Evolutionary conservation across 305 asterid species (phyloP), one percentile per base, ranked within the genome.

Genomic region (Euphrasia arctica): DNA sequence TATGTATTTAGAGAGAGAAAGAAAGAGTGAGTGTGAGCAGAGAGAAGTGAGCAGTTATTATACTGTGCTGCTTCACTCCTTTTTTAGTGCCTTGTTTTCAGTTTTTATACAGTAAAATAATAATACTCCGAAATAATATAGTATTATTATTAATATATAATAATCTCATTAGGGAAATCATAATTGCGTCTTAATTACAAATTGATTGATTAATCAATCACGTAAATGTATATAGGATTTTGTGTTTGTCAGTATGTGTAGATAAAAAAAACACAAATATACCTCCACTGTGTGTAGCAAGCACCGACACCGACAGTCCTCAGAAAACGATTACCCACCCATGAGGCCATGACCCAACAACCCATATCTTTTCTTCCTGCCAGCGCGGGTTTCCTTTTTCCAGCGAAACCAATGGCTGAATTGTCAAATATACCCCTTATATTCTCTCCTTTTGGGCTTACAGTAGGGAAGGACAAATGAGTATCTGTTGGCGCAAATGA

Each of bases 251-350:
- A 31, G 34, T 31, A 61, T 32, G 42, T 73, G 52, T 52, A 51
- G 54, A 42, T 65, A n/a, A 64, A 41, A 32, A 2, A 45, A 14
- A 67, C 82, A 67, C 75, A 69, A 60, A 66, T 9, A n/a, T 4
- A 54, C 74, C 34, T 62, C 58, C 56, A 43, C 25, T 63, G 68
- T 18, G 79, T 75, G 71, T 75, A 63, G 36, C 22, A 18, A 18
- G 22, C 22, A 18, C 22, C 22, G 12, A 60, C 68, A 75, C 88
- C 85, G 85, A 79, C 88, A 75, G 79, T 70, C 73, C 47, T 14
- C 71, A 66, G 76, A 76, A 67, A 64, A 67, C 71, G 82, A 78
- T 69, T 61, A 80, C 58, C 22, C 22, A 18, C 22, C 22, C 22
- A 18, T n/a, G n/a, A n/a, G n/a, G n/a, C n/a, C n/a, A n/a, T 18